Evolutionary conservation across 2,329 filamentous ascomycete genomes (phyloP).

Genomic region (Talaromyces sp.): DNA sequence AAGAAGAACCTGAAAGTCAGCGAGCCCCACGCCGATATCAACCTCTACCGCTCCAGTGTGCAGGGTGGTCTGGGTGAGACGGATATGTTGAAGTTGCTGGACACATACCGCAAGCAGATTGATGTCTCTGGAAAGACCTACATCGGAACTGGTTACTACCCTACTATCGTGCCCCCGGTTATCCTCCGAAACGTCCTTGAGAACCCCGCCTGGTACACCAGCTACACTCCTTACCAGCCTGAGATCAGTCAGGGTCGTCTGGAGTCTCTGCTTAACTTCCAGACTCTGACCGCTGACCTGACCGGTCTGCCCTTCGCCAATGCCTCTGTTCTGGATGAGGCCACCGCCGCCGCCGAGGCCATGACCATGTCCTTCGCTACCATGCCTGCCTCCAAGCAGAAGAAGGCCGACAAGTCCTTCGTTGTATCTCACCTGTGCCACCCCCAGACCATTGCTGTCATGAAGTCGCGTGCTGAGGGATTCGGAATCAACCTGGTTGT

Average conservation of each 20-base stretch:
- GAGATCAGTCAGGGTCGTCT: conserved; percentile 95
- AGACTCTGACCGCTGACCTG: conserved; percentile 87
- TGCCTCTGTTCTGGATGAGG: conserved; percentile 86
- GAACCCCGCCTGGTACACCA: conserved; percentile 95
- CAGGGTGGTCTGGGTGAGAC: conserved; percentile 52
- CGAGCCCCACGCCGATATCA: conserved; percentile 46
- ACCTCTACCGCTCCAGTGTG: conserved; percentile 42
- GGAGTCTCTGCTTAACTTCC: conserved; percentile 92
- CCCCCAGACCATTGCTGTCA: conserved; percentile 81
- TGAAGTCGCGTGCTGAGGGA: conserved; percentile 84
- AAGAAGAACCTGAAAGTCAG: conserved; percentile 64
- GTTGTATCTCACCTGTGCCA: conserved; percentile 82
- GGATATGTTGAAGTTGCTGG: conserved; percentile 45
- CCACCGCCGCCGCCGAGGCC: conserved; percentile 89
- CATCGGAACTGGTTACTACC: conserved; percentile 87
- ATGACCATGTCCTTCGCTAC: conserved; percentile 90
- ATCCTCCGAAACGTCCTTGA: conserved; percentile 92
- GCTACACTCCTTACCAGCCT: conserved; percentile 95
- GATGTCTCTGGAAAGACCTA: conserved; percentile 65
- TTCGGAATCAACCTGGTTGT: conserved; percentile 81
- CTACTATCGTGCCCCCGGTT: conserved; percentile 81
- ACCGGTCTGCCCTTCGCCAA: conserved; percentile 87
- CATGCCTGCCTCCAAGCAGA: conserved; percentile 70
- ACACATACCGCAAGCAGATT: conserved; percentile 57
- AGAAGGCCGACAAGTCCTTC: conserved; percentile 75